Evolutionary conservation across 305 asterid genomes (phyloP), one percentile per base, ranked within the genome.

Genomic region (Ruellia speciosa): DNA sequence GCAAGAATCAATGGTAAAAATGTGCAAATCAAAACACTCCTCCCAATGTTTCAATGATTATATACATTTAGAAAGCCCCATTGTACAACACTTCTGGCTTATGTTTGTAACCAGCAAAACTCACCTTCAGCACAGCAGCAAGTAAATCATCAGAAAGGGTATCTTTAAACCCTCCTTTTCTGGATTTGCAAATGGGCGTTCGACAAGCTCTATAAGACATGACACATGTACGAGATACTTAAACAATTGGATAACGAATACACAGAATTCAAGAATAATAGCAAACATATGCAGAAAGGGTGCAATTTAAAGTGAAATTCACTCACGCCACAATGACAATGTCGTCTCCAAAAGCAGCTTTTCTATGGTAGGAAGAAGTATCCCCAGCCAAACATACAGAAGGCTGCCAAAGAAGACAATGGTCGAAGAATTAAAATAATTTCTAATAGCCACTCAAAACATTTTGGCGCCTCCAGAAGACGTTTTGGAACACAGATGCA

Each of bases 251-350:
- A 15, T 37, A 45, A 41, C 45, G 17, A 15, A 2, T 19, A 14
- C 24, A 10, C 41, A 37, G 41, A 37, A 37, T 37, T 7, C n/a
- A n/a, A n/a, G n/a, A n/a, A 7, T 37, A 10, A 37, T 7, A 37
- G 41, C 9, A 24, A 24, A 24, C 31, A 24, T 24, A 2, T 37
- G 35, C 53, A 48, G 17, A 31, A 14, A 14, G 58, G 6, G 0
- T 3, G 14, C 62, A 43, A 60, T 54, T 9, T 75, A 3, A 41
- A 54, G 62, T 58, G 62, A 53, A 65, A 62, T 55, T 19, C 34
- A 70, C 96, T 84, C 68, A 87, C 97, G 95, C 95, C 28, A 85
- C 95, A 55, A 90, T 73, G 68, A 90, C 97, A 18, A 87, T 79
- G 72, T 87, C 97, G 43, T 90, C 97, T 67, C 84, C 96, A 48